Evolutionary conservation across 805 yeast genomes (phyloP), one percentile per base, ranked within the genome.

Genomic region (Ogataea salicorniae): DNA sequence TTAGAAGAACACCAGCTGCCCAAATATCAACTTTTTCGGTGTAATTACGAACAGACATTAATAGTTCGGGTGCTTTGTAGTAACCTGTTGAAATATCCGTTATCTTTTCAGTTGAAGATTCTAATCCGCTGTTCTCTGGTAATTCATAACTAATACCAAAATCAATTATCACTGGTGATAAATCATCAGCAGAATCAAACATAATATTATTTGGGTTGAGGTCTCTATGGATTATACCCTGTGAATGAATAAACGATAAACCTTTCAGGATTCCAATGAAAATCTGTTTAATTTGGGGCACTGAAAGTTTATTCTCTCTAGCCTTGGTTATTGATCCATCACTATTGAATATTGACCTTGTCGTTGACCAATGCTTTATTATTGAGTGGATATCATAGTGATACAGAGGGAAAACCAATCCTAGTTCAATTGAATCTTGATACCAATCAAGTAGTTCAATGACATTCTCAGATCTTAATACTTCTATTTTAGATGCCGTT

Each of bases 41-140:
- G 58, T 87, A 87, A 49, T 72, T 69, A 1, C 69, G 51, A n/a
- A 76, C 64, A 0, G 87, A 86, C 43, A 85, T 74, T 38, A 87
- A 68, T 41, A 84, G 65, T 58, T 87, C 95, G 0, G 95, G 92
- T 0, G 94, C 82, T 50, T 84, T 81, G 64, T 79, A 88, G 34
- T 72, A 71, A 1, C 83, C 81, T 0, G 91, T 83, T 18, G 84
- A 74, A 4, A 88, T 81, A 53, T 79, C 86, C n/a, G 76, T 71
- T 48, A 74, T 70, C 53, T 74, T 69, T 9, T 63, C 57, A 6
- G 63, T 60, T 1, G 56, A 49, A 43, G 76, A 75, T 36, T 87
- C 82, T 2, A 81, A 75, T 6, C 95, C 94, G 64, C 84, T 83
- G 58, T 88, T 95, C 15, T 80, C 77, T 1, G 68, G 65, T 34